These are phyloP conservation scores for Saccharomyces hybrid DNA, from an alignment of 1,139 yeast species.

Conservation along the genomic window DNA sequence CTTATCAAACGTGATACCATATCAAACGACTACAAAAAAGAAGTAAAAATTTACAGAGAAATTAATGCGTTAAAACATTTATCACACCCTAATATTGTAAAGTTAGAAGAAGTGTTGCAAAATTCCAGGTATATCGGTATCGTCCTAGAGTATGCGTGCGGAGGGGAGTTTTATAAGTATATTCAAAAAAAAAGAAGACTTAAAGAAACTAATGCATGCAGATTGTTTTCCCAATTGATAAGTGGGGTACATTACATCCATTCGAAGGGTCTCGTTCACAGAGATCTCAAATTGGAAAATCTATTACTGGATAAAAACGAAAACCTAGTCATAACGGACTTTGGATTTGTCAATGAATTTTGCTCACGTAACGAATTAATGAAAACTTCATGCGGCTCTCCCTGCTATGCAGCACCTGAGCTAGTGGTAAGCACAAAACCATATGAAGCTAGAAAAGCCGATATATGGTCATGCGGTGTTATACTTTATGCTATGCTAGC, in stretches of 20 bases:
- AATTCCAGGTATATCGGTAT: slow-evolving; percentile 93
- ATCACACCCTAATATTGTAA: slow-evolving; percentile 89
- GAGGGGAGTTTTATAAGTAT: slow-evolving; percentile 93
- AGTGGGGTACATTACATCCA: slow-evolving; percentile 89
- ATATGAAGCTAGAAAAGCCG: slow-evolving; percentile 88
- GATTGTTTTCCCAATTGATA: slow-evolving; percentile 84
- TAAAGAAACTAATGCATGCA: slow-evolving; percentile 79
- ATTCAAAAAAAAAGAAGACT: slow-evolving; percentile 78
- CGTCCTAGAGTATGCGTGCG: slow-evolving; percentile 91
- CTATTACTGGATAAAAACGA: slow-evolving; percentile 60
- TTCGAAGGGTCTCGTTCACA: slow-evolving; percentile 57
- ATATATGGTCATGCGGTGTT: slow-evolving; percentile 95
- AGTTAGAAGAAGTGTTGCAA: slow-evolving; percentile 85
- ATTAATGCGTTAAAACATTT: slow-evolving; percentile 80
- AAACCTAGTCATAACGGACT: slow-evolving; percentile 65
- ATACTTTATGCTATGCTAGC: slow-evolving; percentile 96
- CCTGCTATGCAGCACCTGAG: slow-evolving; percentile 98
- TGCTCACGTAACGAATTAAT: slow-evolving; percentile 63
- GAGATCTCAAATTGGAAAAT: slow-evolving; percentile 71
- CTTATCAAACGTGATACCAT: slow-evolving; percentile 80
- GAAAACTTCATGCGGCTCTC: slow-evolving; percentile 97
- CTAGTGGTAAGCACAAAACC: slow-evolving; percentile 78
- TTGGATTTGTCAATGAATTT: slow-evolving; percentile 88
- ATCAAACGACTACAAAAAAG: slow-evolving; percentile 73
- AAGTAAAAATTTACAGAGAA: slow-evolving; percentile 84